These are phyloP conservation scores for Stachybotrys chartarum DNA, from an alignment of 2,329 filamentous ascomycete genomes.

Conservation along the genomic window DNA sequence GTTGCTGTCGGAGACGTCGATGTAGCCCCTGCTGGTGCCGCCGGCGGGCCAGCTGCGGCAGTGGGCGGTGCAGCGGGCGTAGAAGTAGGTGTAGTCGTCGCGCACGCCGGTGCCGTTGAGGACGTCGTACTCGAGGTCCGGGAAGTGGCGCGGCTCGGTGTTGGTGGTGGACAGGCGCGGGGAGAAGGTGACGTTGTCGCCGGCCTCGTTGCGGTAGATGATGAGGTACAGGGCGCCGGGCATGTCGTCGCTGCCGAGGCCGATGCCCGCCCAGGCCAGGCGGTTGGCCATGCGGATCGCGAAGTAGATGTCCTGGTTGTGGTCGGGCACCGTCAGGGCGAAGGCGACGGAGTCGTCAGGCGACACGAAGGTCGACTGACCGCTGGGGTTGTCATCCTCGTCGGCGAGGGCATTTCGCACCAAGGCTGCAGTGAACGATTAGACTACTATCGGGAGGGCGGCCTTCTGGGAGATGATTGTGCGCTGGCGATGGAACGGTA, in stretches of 20 bases:
- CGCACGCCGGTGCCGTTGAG: constrained; percentile 40
- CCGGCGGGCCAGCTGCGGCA: constrained; percentile 41
- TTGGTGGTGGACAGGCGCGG: constrained; percentile 43
- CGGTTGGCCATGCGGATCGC: constrained; percentile 39
- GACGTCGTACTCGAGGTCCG: constrained; percentile 33
- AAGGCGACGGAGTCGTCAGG: constrained; percentile 38
- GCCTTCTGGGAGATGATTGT: background rate
- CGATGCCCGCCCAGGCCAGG: constrained; percentile 46
- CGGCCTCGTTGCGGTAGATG: constrained; percentile 40
- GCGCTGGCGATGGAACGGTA: background rate
- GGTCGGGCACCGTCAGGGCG: constrained; percentile 40
- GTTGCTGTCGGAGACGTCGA: constrained; percentile 41
- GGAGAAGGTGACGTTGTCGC: constrained; percentile 47
- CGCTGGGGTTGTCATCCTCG: constrained; percentile 17
- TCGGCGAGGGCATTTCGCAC: constrained; percentile 10
- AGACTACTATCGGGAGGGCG: no score
- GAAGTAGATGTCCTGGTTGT: constrained; percentile 44
- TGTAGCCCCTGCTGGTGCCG: constrained; percentile 25
- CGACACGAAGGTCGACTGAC: constrained; percentile 37
- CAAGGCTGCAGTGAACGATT: background rate
- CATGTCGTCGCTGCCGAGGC: constrained; percentile 46
- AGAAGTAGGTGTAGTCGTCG: constrained; percentile 39
- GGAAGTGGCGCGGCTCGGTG: constrained; percentile 42
- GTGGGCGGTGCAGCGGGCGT: constrained; percentile 41
- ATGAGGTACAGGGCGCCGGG: constrained; percentile 45